Percentiles rank a stretch among this genome's conserved stretches.
Evolutionary conservation across 1,139 yeast species (phyloP).

Genomic region (Groenewaldozyma auringiensis): DNA sequence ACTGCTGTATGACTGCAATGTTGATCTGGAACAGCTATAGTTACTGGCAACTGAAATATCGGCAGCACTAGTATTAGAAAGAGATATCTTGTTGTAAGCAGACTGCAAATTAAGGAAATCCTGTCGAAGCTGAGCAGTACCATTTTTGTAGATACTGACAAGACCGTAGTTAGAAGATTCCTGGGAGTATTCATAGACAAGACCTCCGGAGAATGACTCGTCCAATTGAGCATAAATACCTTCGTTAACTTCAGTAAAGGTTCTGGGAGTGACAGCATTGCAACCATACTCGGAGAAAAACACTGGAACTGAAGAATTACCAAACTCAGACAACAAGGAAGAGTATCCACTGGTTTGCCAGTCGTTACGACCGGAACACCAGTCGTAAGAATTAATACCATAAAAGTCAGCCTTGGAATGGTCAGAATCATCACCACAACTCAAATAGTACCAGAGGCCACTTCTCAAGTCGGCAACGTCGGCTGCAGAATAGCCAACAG

Average conservation of each 20-base stretch:
- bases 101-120: slow-evolving; percentile 53
- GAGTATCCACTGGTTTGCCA: slow-evolving; percentile 68
- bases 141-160: slow-evolving; percentile 43
- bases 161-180: slow-evolving; percentile 66
- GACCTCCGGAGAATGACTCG: slow-evolving; percentile 63
- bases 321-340: slow-evolving; percentile 51
- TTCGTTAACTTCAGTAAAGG: slow-evolving; percentile 57
- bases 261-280: slow-evolving; percentile 46
- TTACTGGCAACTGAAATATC: slow-evolving; percentile 30
- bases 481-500: slow-evolving; percentile 92
- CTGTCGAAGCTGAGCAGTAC: slow-evolving; percentile 37
- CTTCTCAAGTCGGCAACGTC: slow-evolving; percentile 66
- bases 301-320: slow-evolving; percentile 67
- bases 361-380: slow-evolving; percentile 66
- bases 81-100: slow-evolving; percentile 38
- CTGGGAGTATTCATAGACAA: slow-evolving; percentile 67
- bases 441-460: slow-evolving; percentile 73
- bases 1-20: slow-evolving; percentile 32
- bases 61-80: slow-evolving; percentile 31
- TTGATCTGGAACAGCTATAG: slow-evolving; percentile 39
- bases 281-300: slow-evolving; percentile 85
- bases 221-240: slow-evolving; percentile 49
- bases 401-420: slow-evolving; percentile 77
- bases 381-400: slow-evolving; percentile 82
- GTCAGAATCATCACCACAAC: slow-evolving; percentile 49